phyloP scores from a whole-genome alignment of 2,329 filamentous ascomycete genomes.

The Alternaria arbusti region DNA sequence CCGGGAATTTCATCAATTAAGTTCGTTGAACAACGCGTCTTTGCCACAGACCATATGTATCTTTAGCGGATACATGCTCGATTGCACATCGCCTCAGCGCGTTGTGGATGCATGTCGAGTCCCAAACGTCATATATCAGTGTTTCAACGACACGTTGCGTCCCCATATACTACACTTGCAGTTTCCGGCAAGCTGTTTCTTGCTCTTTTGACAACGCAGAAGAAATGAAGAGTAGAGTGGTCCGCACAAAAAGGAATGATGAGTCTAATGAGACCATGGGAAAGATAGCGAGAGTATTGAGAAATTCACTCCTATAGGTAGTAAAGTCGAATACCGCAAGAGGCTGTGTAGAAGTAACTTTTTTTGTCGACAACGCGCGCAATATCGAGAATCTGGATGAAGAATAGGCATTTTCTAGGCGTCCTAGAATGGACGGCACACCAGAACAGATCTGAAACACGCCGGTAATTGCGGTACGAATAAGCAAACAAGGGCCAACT shows the following conservation, averaged over 20 bases:
- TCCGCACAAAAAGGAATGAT: neutral
- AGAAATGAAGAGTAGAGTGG: neutral
- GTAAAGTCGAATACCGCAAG: no score
- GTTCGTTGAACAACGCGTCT: no score
- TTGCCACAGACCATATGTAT: no score
- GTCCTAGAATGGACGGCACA: neutral
- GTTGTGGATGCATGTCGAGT: neutral
- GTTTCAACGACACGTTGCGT: neutral
- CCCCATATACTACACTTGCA: neutral
- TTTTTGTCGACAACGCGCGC: neutral
- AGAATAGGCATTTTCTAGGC: neutral
- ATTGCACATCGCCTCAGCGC: neutral
- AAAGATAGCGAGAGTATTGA: neutral
- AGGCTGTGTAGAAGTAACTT: no score
- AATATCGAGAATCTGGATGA: neutral
- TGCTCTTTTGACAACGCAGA: neutral
- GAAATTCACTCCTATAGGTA: no score
- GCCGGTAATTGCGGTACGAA: constrained; percentile 4
- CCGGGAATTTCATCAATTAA: no score
- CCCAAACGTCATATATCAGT: neutral
- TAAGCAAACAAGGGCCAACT: neutral
- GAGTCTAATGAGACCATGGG: neutral
- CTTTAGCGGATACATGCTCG: neutral
- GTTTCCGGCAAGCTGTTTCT: neutral
- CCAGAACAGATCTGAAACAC: constrained; percentile 9